phyloP scores from a whole-genome alignment of 176 grass and related monocot genomes.

The Guadua angustifolia region DNA sequence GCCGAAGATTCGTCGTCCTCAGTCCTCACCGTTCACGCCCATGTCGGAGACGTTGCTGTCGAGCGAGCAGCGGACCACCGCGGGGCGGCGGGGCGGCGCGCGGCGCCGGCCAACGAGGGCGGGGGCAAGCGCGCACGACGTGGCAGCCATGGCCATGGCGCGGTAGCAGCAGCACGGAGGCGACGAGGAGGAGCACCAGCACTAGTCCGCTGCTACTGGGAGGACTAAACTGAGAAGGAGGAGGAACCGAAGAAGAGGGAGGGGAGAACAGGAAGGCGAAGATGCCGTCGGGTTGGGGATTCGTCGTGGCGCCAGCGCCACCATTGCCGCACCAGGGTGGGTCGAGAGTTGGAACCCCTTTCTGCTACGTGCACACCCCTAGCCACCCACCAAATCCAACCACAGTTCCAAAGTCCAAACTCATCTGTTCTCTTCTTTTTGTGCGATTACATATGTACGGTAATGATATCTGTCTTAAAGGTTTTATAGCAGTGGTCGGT shows the following conservation, averaged over 20 bases:
- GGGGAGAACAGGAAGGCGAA: background rate
- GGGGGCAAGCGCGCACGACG: slow-evolving; percentile 55
- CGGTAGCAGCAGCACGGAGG: background rate
- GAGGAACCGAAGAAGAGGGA: background rate
- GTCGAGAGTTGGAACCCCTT: background rate
- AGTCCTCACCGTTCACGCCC: slow-evolving; percentile 75
- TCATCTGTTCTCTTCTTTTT: no score
- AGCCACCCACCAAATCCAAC: no score
- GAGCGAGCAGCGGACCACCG: slow-evolving; percentile 61
- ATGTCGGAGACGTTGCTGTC: slow-evolving; percentile 92
- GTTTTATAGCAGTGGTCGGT: no score
- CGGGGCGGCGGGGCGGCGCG: background rate
- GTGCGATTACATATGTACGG: no score
- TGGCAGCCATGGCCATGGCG: slow-evolving; percentile 69
- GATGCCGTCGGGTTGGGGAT: slow-evolving; percentile 49
- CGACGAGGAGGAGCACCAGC: background rate
- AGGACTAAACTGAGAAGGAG: background rate
- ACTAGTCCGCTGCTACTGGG: background rate
- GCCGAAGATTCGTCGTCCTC: background rate
- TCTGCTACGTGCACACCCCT: slow-evolving; percentile 11
- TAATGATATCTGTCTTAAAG: no score
- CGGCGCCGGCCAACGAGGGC: slow-evolving; percentile 34
- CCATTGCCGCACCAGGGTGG: background rate
- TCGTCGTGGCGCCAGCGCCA: slow-evolving; percentile 44
- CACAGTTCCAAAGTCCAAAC: no score